Conservation (phyloP, 2,329 filamentous ascomycete genomes). For the Dothistroma septosporum region DNA sequence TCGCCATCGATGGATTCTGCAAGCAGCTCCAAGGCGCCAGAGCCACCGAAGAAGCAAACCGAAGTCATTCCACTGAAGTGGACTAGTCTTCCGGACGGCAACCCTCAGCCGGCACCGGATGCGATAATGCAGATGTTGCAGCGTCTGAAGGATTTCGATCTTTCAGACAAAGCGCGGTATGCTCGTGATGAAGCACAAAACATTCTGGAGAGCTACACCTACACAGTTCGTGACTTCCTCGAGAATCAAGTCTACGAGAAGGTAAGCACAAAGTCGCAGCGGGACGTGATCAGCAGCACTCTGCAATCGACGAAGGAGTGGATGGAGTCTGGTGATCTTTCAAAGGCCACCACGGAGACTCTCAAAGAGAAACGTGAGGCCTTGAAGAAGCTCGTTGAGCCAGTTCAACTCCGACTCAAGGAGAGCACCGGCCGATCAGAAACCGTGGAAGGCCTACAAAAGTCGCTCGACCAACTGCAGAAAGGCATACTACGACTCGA, state of each 20-base stretch:
- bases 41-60: constrained; percentile 47
- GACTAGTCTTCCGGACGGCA: constrained; percentile 44
- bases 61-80: constrained; percentile 52
- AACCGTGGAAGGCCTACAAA: constrained; percentile 62
- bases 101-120: constrained; percentile 56
- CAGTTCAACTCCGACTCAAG: constrained; percentile 69
- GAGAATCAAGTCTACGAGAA: constrained; percentile 70
- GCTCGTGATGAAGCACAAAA: constrained; percentile 84
- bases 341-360: constrained; percentile 67
- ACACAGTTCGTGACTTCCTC: constrained; percentile 78
- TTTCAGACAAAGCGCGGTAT: constrained; percentile 72
- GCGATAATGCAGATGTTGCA: constrained; percentile 60
- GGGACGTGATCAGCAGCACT: constrained; percentile 62
- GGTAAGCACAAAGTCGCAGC: constrained; percentile 65
- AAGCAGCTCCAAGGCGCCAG: constrained; percentile 40
- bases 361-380: constrained; percentile 72
- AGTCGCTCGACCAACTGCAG: constrained; percentile 66
- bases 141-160: constrained; percentile 73
- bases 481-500: constrained; percentile 68
- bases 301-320: constrained; percentile 73
- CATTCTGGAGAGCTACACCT: constrained; percentile 88
- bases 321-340: constrained; percentile 72
- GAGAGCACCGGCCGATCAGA: constrained; percentile 70
- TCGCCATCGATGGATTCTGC: constrained; percentile 36
- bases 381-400: constrained; percentile 72